A percentile compares a stretch with the other conserved stretches of the same genome.
Evolutionary conservation across 139 green algal genomes (phyloP).

Genomic region (Gonium pectorale): DNA sequence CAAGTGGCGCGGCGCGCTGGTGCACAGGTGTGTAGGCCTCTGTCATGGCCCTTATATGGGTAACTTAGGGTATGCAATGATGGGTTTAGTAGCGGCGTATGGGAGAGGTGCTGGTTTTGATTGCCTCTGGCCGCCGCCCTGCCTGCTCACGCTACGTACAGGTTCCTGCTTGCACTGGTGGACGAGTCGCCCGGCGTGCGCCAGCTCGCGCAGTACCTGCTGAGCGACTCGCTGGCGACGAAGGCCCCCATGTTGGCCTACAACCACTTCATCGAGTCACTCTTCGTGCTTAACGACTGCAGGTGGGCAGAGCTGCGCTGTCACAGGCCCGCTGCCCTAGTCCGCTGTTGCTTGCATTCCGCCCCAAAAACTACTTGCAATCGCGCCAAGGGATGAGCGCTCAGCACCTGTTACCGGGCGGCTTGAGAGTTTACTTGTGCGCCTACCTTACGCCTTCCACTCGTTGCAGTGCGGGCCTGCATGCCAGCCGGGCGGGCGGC

Average conservation of each 20-base stretch:
- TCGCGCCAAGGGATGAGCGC: too few species aligned
- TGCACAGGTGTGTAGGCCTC: slow-evolving; percentile 77
- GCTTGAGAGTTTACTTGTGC: too few species aligned
- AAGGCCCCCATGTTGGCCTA: slow-evolving; percentile 90
- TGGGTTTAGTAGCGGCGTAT: too few species aligned
- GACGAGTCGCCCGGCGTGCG: slow-evolving; percentile 70
- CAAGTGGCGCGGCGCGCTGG: slow-evolving; percentile 90
- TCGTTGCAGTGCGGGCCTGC: slow-evolving; percentile 52
- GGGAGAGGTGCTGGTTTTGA: too few species aligned
- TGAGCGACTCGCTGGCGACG: slow-evolving; percentile 64
- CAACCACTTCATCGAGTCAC: slow-evolving; percentile 93
- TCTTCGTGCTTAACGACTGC: slow-evolving; percentile 91
- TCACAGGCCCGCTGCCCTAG: neutral
- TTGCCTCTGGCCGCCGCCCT: too few species aligned
- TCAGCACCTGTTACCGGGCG: too few species aligned
- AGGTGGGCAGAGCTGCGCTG: slow-evolving; percentile 32
- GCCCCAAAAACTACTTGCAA: too few species aligned
- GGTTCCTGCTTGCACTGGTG: slow-evolving; percentile 86
- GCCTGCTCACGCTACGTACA: too few species aligned
- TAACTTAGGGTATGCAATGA: too few species aligned
- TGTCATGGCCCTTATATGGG: too few species aligned
- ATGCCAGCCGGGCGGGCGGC: slow-evolving; percentile 40
- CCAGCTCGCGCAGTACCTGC: slow-evolving; percentile 67
- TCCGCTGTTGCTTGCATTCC: too few species aligned
- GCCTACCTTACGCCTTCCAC: too few species aligned